These are phyloP conservation scores for Curvularia eragrostidis DNA, from an alignment of 2,329 filamentous ascomycete genomes.

Conservation along the genomic window DNA sequence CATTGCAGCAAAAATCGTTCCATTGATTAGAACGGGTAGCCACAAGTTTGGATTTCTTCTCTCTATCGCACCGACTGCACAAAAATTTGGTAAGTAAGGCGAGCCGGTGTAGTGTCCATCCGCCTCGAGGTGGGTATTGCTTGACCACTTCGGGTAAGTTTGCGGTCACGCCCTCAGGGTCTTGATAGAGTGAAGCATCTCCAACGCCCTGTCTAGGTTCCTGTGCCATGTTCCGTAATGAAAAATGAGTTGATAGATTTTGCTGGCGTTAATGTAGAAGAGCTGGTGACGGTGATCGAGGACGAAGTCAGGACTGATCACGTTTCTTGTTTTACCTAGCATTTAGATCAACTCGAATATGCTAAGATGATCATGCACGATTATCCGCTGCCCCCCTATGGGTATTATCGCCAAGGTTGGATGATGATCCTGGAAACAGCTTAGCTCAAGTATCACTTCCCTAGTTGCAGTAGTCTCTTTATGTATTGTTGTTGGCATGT, in stretches of 20 bases:
- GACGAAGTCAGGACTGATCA: background rate
- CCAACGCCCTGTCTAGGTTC: background rate
- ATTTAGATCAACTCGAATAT: background rate
- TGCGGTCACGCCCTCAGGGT: background rate
- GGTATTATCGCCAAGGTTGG: background rate
- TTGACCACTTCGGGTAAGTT: conserved; percentile 2
- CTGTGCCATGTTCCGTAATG: background rate
- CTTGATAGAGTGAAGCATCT: background rate
- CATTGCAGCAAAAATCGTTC: conserved; percentile 17
- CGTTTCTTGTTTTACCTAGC: background rate
- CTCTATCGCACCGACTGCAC: conserved; percentile 9
- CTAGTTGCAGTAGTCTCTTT: background rate
- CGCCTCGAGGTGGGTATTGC: conserved; percentile 9
- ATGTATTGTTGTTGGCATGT: background rate
- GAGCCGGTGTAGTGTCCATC: conserved; percentile 15
- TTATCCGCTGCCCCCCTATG: background rate
- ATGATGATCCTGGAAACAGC: background rate
- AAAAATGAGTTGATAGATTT: background rate
- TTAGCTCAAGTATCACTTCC: background rate
- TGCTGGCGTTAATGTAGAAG: background rate
- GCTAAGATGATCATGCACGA: background rate
- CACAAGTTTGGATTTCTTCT: conserved; percentile 18
- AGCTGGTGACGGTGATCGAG: background rate
- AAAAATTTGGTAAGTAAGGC: conserved; percentile 5
- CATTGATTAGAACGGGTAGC: conserved; percentile 9